Evolutionary conservation across 2,329 filamentous ascomycete species (phyloP), one percentile per base, ranked within the genome.

Genomic region (Amphichorda felina): DNA sequence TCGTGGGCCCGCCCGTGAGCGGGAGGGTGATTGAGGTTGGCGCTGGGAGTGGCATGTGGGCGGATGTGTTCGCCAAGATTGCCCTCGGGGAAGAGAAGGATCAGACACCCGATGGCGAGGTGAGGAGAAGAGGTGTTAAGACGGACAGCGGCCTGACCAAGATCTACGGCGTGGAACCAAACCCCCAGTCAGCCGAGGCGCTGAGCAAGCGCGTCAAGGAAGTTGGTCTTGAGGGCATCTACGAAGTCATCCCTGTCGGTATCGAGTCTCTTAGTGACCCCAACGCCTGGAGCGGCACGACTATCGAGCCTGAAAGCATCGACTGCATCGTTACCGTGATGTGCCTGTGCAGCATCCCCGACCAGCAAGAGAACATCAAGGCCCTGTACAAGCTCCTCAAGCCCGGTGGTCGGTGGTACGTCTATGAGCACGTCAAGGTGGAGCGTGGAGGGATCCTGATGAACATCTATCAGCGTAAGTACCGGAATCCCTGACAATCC

Each of bases 111-210:
- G 30, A 19, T 6, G 31, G 6, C 31, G 19, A 16, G 6, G 18
- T 27, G 32, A 25, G 34, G 24, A 28, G 33, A 30, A 41, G 30
- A 25, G 52, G 59, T 32, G 56, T 47, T 3, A 59, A 52, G 41
- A 57, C 11, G 13, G 44, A 22, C 39, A 38, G 40, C 8, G 44
- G 39, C n/a, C 43, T 72, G 37, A 61, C 54, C 22, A 63, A 60
- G 22, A 59, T 82, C 30, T 79, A 73, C 45, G 78, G 76, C 37
- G 65, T 82, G 4, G 78, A 82, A 55, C 78, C 78, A 3, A 81
- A 79, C 48, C 37, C 50, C 0, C 63, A 60, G 25, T 68, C 72
- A 36, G 70, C 77, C 42, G 50, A 49, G 1, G 51, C 52, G 5
- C 55, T 82, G 35, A 53, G 59, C 1, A 47, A 51, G 27, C 64